Evolutionary conservation across 1,284 basidiomycete species (phyloP).

Genomic region (Rhodotorula sp.): DNA sequence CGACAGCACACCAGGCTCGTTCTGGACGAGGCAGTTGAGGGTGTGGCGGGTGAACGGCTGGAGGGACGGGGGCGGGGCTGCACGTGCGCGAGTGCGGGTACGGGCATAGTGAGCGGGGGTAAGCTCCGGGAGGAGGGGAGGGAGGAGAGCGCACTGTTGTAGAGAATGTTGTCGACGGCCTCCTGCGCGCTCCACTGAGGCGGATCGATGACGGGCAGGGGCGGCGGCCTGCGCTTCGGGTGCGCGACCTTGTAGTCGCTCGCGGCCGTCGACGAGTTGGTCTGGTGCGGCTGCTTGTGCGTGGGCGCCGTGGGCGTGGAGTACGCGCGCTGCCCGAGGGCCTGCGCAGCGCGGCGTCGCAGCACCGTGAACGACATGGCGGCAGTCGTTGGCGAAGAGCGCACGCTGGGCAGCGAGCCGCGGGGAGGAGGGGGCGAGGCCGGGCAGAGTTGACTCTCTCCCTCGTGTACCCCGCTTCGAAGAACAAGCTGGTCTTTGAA

Average conservation of each 20-base stretch:
- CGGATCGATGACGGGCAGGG: slow-evolving; percentile 59
- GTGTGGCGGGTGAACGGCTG: slow-evolving; percentile 67
- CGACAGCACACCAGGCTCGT: slow-evolving; percentile 97
- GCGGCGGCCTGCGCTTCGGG: slow-evolving; percentile 51
- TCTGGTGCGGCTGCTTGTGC: slow-evolving; percentile 17
- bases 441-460: neutral
- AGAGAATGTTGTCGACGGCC: slow-evolving; percentile 52
- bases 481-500: too few species aligned
- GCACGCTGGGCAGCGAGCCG: neutral
- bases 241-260: slow-evolving; percentile 87
- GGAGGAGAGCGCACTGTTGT: slow-evolving; percentile 35
- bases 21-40: slow-evolving; percentile 97
- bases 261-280: slow-evolving; percentile 68
- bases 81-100: slow-evolving; percentile 11
- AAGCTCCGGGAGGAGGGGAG: slow-evolving; percentile 30
- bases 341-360: slow-evolving; percentile 5
- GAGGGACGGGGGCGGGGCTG: slow-evolving; percentile 45
- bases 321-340: neutral
- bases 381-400: neutral
- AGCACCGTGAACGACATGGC: slow-evolving; percentile 7
- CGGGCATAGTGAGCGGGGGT: slow-evolving; percentile 55
- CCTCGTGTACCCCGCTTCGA: too few species aligned
- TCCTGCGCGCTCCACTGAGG: slow-evolving; percentile 57
- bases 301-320: neutral
- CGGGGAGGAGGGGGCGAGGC: neutral